Evolutionary conservation across 2,329 filamentous ascomycete genomes (phyloP).

Genomic region (Arthroderma sp.): DNA sequence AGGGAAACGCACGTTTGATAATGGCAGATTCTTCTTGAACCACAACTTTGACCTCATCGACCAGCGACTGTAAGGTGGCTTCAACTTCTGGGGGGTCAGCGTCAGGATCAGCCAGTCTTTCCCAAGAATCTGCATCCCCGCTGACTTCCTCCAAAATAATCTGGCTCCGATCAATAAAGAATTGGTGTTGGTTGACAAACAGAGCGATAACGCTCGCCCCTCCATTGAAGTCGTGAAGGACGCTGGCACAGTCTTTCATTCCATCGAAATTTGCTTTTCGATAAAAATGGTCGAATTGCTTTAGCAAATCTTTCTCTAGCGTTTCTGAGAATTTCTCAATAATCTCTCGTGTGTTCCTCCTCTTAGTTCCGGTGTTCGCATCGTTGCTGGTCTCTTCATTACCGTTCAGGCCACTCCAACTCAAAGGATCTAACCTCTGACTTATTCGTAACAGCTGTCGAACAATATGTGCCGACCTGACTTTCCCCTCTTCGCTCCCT

Average conservation of each 20-base stretch:
- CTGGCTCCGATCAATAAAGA: slow-evolving; percentile 94
- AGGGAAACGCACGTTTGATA: slow-evolving; percentile 91
- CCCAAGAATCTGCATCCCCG: slow-evolving; percentile 53
- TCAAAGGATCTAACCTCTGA: slow-evolving; percentile 68
- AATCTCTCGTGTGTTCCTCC: slow-evolving; percentile 62
- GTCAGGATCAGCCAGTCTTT: slow-evolving; percentile 86
- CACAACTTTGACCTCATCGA: slow-evolving; percentile 89
- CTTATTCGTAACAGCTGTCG: slow-evolving; percentile 90
- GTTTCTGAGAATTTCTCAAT: slow-evolving; percentile 96
- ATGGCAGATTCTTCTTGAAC: slow-evolving; percentile 96
- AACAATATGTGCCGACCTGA: slow-evolving; percentile 85
- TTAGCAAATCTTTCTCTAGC: slow-evolving; percentile 83
- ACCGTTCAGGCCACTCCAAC: slow-evolving; percentile 45
- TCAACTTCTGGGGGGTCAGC: slow-evolving; percentile 83
- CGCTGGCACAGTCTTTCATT: slow-evolving; percentile 93
- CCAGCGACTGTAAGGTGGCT: slow-evolving; percentile 74
- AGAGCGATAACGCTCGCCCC: slow-evolving; percentile 88
- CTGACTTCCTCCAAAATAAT: slow-evolving; percentile 72
- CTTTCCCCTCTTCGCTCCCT: slow-evolving; percentile 79
- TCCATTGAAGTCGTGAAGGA: slow-evolving; percentile 89
- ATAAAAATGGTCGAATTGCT: slow-evolving; percentile 96
- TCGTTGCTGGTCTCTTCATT: slow-evolving; percentile 42
- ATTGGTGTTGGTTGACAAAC: slow-evolving; percentile 98
- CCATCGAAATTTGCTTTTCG: slow-evolving; percentile 89
- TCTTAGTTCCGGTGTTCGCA: slow-evolving; percentile 34